A percentile compares a stretch with the other conserved stretches of the same genome.
phyloP scores from a whole-genome alignment of 2,329 filamentous ascomycete species.

The Proliferodiscus dingleyae region DNA sequence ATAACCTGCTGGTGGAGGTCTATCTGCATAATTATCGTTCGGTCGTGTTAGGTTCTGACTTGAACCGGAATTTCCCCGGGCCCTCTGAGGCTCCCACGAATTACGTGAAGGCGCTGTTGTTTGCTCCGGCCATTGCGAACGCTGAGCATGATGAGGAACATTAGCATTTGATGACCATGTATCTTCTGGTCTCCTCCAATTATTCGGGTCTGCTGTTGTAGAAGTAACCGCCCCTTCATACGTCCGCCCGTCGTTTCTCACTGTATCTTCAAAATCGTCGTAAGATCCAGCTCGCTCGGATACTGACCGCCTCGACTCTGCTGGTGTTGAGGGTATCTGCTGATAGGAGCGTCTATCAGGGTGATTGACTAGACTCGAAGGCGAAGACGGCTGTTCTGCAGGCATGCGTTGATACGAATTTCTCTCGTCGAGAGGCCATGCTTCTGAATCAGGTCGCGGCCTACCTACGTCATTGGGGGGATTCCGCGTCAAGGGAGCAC shows the following conservation, averaged over 20 bases:
- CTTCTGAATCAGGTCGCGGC: neutral
- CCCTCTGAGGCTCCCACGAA: conserved; percentile 14
- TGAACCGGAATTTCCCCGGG: conserved; percentile 13
- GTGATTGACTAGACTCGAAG: no score
- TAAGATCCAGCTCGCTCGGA: no score
- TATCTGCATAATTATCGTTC: conserved; percentile 2
- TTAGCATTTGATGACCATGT: conserved; percentile 20
- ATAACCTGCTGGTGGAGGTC: conserved; percentile 4
- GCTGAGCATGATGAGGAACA: conserved; percentile 6
- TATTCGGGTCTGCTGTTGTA: neutral
- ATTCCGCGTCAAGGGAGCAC: neutral
- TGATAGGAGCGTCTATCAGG: no score
- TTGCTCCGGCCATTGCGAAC: conserved; percentile 9
- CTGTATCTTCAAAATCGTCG: no score
- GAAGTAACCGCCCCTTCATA: neutral
- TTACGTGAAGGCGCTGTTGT: conserved; percentile 8
- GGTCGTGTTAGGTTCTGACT: conserved; percentile 7
- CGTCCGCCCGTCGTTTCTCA: neutral
- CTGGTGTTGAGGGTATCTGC: no score
- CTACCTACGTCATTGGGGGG: neutral
- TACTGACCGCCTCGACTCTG: no score
- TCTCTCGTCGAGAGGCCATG: neutral
- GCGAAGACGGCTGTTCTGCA: no score
- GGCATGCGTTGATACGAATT: neutral
- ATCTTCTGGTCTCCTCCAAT: conserved; percentile 18